phyloP scores from a whole-genome alignment of 2,329 filamentous ascomycete genomes.

The Fonsecaea pugnacius region DNA sequence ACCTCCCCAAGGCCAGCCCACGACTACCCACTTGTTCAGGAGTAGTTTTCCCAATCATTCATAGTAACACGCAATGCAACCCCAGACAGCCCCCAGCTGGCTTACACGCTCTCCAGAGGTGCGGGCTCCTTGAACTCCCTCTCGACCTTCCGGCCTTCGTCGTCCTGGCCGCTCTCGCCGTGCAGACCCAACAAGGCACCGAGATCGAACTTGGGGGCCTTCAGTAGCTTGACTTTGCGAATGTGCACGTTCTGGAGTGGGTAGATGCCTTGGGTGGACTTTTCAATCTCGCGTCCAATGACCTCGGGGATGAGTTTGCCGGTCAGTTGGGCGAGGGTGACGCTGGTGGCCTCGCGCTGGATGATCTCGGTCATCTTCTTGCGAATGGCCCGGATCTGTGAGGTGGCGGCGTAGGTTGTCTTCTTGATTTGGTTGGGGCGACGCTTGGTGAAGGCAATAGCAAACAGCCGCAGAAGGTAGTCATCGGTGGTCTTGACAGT shows the following conservation, averaged over 20 bases:
- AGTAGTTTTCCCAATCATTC: background rate
- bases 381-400: slow-evolving; percentile 96
- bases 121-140: slow-evolving; percentile 97
- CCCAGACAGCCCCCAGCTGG: background rate
- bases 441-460: slow-evolving; percentile 99
- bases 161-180: slow-evolving; percentile 94
- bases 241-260: slow-evolving; percentile 99
- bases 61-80: background rate
- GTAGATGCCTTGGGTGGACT: slow-evolving; percentile 99
- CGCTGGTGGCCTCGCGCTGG: slow-evolving; percentile 89
- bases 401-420: slow-evolving; percentile 97
- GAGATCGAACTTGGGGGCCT: slow-evolving; percentile 98
- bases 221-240: slow-evolving; percentile 99
- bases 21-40: background rate
- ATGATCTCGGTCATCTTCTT: slow-evolving; percentile 99
- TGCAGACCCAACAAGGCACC: slow-evolving; percentile 94
- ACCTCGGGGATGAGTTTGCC: slow-evolving; percentile 99
- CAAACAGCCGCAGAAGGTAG: slow-evolving; percentile 98
- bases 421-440: slow-evolving; percentile 99
- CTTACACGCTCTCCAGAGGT: slow-evolving; percentile 90
- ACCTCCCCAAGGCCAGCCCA: too few species aligned
- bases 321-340: slow-evolving; percentile 94
- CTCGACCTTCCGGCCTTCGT: slow-evolving; percentile 98
- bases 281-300: slow-evolving; percentile 99
- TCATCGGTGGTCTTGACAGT: slow-evolving; percentile 99